phyloP scores from a whole-genome alignment of 2,329 filamentous ascomycete species.

The Alternaria alternata region DNA sequence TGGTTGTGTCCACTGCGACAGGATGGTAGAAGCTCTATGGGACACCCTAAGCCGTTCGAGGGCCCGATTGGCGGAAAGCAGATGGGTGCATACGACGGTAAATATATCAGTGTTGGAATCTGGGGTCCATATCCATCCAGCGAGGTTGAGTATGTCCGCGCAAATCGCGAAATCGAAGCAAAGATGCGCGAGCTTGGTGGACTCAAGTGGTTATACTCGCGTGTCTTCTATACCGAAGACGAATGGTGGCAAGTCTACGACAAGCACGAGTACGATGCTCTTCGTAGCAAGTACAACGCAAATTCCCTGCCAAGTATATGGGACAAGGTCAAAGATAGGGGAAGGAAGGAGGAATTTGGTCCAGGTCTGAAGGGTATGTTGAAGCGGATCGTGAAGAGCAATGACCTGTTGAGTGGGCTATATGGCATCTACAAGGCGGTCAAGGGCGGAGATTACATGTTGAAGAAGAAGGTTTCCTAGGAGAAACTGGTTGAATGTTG shows the following conservation, averaged over 20 bases:
- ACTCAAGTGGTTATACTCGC: constrained; percentile 87
- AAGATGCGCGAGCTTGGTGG: constrained; percentile 75
- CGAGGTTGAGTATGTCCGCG: constrained; percentile 66
- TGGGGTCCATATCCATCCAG: constrained; percentile 77
- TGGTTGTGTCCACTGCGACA: constrained; percentile 65
- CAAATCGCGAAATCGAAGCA: constrained; percentile 75
- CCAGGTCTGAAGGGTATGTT: constrained; percentile 32
- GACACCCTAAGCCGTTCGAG: constrained; percentile 28
- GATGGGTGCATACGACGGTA: constrained; percentile 21
- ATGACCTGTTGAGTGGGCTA: constrained; percentile 46
- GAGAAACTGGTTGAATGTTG: not conserved
- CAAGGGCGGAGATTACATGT: constrained; percentile 41
- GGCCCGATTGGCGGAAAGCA: constrained; percentile 15
- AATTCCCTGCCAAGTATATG: constrained; percentile 70
- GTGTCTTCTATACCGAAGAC: constrained; percentile 79
- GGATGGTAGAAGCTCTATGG: constrained; percentile 42
- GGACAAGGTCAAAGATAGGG: constrained; percentile 66
- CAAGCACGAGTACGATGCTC: constrained; percentile 65
- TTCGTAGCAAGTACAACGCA: constrained; percentile 71
- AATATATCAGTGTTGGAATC: constrained; percentile 61
- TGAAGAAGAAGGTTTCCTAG: constrained; percentile 32
- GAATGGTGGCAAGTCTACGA: constrained; percentile 75
- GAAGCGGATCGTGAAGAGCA: constrained; percentile 36
- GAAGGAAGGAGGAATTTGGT: constrained; percentile 28
- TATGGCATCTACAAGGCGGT: constrained; percentile 52